Evolutionary conservation across 441 rosid species (phyloP), one percentile per base, ranked within the genome.

Genomic region (Rhodomyrtus psidioides): DNA sequence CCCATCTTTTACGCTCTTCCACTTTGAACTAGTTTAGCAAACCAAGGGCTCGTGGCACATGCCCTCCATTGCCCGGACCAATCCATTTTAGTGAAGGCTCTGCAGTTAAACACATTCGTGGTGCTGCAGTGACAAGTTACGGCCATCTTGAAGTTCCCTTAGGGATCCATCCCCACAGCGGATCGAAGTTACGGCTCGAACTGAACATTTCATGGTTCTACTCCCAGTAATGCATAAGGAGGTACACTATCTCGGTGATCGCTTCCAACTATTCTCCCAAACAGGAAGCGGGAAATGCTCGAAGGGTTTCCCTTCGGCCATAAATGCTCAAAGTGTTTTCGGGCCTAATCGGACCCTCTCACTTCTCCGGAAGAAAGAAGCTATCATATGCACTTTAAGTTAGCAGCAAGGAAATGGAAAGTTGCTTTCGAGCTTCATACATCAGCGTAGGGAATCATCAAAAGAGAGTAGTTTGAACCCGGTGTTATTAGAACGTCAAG

Each of bases 261-360:
- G 39, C 46, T 62, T 21, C 76, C 26, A 2, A 62, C 6, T 19
- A 1, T 34, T 21, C 26, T 30, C 46, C 44, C 26, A 65, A 65
- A 34, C 1, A 8, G 7, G 17, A 70, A 34, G 79, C 5, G 79
- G 24, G 49, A 65, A 34, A 19, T 34, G 12, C 46, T 21, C 0
- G 0, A 34, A 21, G 49, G 15, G 49, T 21, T 34, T 65, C 34
- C 49, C 9, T 0, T 65, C 1, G 0, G 6, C 24, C 12, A 65
- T 9, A 34, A 34, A 34, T 34, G 46, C 76, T 34, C 3, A 12
- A 10, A 70, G 34, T 21, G 79, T 5, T 70, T 70, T 39, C 42
- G 23, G 1, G 79, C 49, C 79, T 34, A 30, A 62, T 62, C 74
- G 30, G 28, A 62, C 24, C 23, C 23, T 42, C 17, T 17, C 75